Evolutionary conservation across 441 rosid species (phyloP).

Genomic region (Adansonia rubrostipa): DNA sequence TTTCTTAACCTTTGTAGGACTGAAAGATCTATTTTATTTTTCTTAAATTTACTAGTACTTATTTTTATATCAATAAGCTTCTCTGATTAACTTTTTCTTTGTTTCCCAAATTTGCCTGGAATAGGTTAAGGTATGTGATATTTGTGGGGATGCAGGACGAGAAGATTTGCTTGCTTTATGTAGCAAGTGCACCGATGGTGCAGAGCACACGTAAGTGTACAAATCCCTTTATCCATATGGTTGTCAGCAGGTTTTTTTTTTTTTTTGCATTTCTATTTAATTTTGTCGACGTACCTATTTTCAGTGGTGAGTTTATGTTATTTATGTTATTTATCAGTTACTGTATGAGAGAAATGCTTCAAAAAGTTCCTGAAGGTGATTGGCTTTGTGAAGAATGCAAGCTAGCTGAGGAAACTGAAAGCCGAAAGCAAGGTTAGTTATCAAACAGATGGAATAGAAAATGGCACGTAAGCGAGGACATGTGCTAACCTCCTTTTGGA

Average conservation of each 20-base stretch:
- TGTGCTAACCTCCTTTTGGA: slow-evolving; percentile 33
- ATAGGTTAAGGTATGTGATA: slow-evolving; percentile 99
- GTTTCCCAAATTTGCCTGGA: slow-evolving; percentile 28
- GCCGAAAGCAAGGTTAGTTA: slow-evolving; percentile 69
- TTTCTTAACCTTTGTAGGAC: background rate
- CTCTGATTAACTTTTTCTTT: background rate
- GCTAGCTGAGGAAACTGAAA: slow-evolving; percentile 69
- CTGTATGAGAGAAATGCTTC: slow-evolving; percentile 95
- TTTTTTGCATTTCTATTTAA: slow-evolving; percentile 21
- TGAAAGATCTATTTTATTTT: background rate
- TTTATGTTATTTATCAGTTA: slow-evolving; percentile 58
- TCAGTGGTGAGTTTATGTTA: slow-evolving; percentile 25
- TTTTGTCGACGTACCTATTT: slow-evolving; percentile 13
- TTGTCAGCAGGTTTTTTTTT: slow-evolving; percentile 4
- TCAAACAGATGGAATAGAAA: slow-evolving; percentile 24
- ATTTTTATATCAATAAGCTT: background rate
- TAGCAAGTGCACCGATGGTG: slow-evolving; percentile 93
- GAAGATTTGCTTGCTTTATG: slow-evolving; percentile 96
- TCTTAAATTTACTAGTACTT: background rate
- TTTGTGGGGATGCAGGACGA: slow-evolving; percentile 98
- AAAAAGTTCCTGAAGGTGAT: slow-evolving; percentile 82
- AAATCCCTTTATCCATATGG: slow-evolving; percentile 27
- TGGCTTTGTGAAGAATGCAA: slow-evolving; percentile 99
- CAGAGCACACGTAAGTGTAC: slow-evolving; percentile 94
- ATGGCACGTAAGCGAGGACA: background rate